Evolutionary conservation across 1,139 yeast species (phyloP), one percentile per base, ranked within the genome.

Genomic region (Magnusiomyces ingens): DNA sequence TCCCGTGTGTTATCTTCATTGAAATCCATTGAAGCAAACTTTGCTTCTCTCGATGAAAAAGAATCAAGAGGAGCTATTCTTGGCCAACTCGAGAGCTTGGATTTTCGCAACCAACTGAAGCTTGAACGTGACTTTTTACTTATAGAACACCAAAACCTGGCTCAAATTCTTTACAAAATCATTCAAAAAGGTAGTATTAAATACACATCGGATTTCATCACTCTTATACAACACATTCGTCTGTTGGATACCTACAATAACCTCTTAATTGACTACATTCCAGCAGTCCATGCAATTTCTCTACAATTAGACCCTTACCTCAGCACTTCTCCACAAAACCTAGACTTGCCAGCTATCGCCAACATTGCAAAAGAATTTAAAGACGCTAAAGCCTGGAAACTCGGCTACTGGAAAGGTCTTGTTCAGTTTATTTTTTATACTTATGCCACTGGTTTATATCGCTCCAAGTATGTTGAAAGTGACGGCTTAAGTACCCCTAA

Each of bases 131-230:
- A 79, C 51, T 82, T 81, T 60, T 70, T 87, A 37, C 76, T 81
- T 55, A 74, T 73, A 50, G 84, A 83, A 61, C 95, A 90, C 65
- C 96, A 88, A 61, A 65, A 77, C 2, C 69, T 91, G 56, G 85
- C 93, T 44, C 85, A 82, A 64, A 71, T 89, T 2, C 69, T 85
- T 10, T 57, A 57, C 37, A 62, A 60, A 2, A 44, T 65, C 10
- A 60, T 60, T 13, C 54, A 57, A 6, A 56, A 57, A 37, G 55
- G 52, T 36, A 45, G 55, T 21, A 47, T 61, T 12, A 35, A 80
- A 67, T 62, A 80, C 84, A 12, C 67, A 77, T 52, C 71, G 0
- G 70, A 72, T 41, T 77, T 81, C 57, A 60, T 67, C 36, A 66
- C 70, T 22, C 58, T 85, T 26, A 60, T 81, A 10, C 60, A 68